Percentiles rank a stretch among this genome's conserved stretches.
These are phyloP conservation scores for Leucosporidium creatinivorum DNA, from an alignment of 768 basidiomycete species.

Conservation along the genomic window DNA sequence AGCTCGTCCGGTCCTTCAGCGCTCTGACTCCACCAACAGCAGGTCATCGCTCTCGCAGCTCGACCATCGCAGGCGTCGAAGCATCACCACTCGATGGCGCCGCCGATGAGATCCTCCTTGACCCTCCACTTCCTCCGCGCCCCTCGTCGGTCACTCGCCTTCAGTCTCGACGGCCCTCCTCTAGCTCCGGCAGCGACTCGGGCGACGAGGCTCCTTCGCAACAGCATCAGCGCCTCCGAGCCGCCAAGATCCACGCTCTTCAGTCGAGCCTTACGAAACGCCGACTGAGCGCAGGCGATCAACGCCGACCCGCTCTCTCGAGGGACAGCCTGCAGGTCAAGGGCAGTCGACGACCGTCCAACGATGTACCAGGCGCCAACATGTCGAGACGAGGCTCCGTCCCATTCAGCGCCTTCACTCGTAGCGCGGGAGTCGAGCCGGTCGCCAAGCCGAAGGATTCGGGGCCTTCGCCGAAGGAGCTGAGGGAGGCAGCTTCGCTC, in stretches of 20 bases:
- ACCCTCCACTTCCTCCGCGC: background rate
- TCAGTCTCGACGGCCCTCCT: slow-evolving; percentile 5
- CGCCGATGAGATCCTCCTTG: background rate
- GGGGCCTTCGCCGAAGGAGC: slow-evolving; percentile 6
- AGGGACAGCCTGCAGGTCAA: slow-evolving; percentile 3
- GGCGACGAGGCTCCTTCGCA: background rate
- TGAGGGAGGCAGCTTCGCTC: background rate
- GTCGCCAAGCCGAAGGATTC: no score
- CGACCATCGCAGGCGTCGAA: background rate
- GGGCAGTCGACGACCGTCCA: slow-evolving; percentile 12
- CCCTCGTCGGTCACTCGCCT: background rate
- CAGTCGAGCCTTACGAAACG: slow-evolving; percentile 13
- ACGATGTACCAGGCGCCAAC: slow-evolving; percentile 1
- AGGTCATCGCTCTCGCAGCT: no score
- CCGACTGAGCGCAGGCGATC: background rate
- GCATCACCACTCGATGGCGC: background rate
- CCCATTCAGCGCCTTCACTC: no score
- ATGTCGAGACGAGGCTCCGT: slow-evolving; percentile 11
- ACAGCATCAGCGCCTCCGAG: background rate
- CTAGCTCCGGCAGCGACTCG: slow-evolving; percentile 14
- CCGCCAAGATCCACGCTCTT: slow-evolving; percentile 18
- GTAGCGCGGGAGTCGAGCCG: no score
- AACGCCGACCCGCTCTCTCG: background rate
- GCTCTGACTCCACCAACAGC: background rate
- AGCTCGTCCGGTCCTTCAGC: slow-evolving; percentile 8